phyloP scores from a whole-genome alignment of 768 basidiomycete species.

The Brasilioporus rufonigricans region DNA sequence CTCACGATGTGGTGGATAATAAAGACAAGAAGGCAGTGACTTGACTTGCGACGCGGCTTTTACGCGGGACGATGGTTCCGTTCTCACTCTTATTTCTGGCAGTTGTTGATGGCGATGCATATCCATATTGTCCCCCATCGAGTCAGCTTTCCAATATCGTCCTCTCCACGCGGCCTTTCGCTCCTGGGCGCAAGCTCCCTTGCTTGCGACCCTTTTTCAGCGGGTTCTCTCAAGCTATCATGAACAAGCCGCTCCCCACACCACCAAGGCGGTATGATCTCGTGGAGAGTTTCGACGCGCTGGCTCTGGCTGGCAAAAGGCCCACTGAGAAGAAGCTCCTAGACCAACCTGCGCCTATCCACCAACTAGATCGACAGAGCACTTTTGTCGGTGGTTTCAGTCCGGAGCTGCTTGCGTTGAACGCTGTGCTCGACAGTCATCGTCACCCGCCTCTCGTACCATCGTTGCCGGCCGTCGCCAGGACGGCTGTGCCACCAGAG shows the following conservation, averaged over 20 bases:
- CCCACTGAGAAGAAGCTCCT: constrained; percentile 15
- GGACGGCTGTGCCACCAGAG: neutral
- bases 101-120: constrained; percentile 12
- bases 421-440: constrained; percentile 4
- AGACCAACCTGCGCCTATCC: neutral
- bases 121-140: constrained; percentile 1
- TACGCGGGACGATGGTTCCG: neutral
- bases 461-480: constrained; percentile 6
- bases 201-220: constrained; percentile 14
- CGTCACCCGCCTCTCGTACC: constrained; percentile 7
- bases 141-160: constrained; percentile 21
- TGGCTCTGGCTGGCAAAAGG: constrained; percentile 29
- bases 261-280: constrained; percentile 26
- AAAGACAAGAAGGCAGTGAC: neutral
- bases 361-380: neutral
- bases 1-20: neutral
- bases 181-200: constrained; percentile 5
- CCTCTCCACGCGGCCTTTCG: neutral
- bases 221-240: constrained; percentile 11
- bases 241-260: constrained; percentile 18
- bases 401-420: constrained; percentile 14
- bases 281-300: constrained; percentile 32
- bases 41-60: too few species aligned
- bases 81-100: neutral
- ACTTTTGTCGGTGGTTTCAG: constrained; percentile 53